Evolutionary conservation across 306 rosid genomes (phyloP).

Genomic region (Vigna radiata): DNA sequence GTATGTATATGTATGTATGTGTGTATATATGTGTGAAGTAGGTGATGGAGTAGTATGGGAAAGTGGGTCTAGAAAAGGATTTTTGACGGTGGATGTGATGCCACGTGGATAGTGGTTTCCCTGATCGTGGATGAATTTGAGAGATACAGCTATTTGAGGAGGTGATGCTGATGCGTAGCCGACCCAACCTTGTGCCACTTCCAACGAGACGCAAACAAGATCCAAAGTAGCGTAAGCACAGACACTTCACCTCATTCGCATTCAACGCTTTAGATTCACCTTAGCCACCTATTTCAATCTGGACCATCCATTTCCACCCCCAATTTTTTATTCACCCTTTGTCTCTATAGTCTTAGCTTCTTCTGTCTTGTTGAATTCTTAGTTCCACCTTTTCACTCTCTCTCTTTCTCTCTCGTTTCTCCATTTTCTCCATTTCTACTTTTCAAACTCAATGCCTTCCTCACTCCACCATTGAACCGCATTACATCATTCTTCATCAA

Average conservation of each 20-base stretch:
- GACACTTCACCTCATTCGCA: conserved; percentile 61
- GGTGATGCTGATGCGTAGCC: conserved; percentile 62
- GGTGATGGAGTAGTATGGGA: conserved; percentile 2
- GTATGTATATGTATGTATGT: too few species aligned
- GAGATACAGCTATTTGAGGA: conserved; percentile 49
- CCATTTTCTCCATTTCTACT: conserved; percentile 21
- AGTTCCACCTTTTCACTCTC: conserved; percentile 61
- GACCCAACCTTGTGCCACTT: conserved; percentile 75
- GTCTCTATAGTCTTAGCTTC: conserved; percentile 57
- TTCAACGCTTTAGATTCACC: conserved; percentile 51
- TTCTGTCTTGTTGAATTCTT: conserved; percentile 61
- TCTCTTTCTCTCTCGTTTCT: conserved; percentile 33
- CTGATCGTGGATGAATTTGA: conserved; percentile 45
- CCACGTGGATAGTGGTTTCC: conserved; percentile 49
- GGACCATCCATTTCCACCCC: conserved; percentile 49
- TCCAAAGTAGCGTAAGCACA: conserved; percentile 95
- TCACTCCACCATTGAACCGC: conserved; percentile 42
- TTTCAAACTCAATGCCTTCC: conserved; percentile 22
- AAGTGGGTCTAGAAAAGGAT: neutral
- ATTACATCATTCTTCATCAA: conserved; percentile 37
- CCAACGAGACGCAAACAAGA: conserved; percentile 73
- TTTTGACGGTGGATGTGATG: conserved; percentile 23
- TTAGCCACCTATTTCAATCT: conserved; percentile 67
- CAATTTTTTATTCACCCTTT: conserved; percentile 51
- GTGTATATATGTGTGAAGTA: neutral